Evolutionary conservation across 768 basidiomycete genomes (phyloP).

Genomic region (Panellus pusillus): DNA sequence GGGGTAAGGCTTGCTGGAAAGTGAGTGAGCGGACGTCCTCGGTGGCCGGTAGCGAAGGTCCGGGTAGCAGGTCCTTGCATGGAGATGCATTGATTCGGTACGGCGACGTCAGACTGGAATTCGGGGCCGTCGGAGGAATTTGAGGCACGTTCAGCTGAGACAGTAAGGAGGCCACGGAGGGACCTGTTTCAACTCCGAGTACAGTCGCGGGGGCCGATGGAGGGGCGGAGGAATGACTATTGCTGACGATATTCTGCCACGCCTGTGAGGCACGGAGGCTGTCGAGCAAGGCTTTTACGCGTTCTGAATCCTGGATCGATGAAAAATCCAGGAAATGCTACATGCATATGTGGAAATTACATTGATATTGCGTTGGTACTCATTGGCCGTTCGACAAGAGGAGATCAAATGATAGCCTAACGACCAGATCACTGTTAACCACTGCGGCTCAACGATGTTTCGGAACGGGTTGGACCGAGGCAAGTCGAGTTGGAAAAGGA

Average conservation of each 20-base stretch:
- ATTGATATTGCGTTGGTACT: conserved; percentile 46
- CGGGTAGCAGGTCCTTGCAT: conserved; percentile 11
- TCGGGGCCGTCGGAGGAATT: not conserved
- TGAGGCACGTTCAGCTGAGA: conserved; percentile 54
- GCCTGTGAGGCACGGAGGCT: conserved; percentile 65
- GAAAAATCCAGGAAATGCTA: not conserved
- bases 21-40: conserved; percentile 49
- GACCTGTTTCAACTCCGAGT: conserved; percentile 1
- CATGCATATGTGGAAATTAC: conserved; percentile 32
- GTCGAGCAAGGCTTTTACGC: conserved; percentile 70
- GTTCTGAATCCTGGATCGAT: conserved; percentile 56
- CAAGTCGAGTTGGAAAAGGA: too few relatives aligned
- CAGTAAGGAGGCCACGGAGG: conserved; percentile 60
- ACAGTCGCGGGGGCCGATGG: conserved; percentile 4
- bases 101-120: too few relatives aligned
- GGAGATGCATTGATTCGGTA: not conserved
- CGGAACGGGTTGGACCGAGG: too few relatives aligned
- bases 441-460: too few relatives aligned
- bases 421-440: too few relatives aligned
- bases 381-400: too few relatives aligned
- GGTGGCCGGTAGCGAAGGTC: conserved; percentile 1
- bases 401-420: too few relatives aligned
- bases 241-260: conserved; percentile 52
- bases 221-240: conserved; percentile 10
- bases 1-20: conserved; percentile 71